These are phyloP conservation scores for Penicillium sp. DNA, from an alignment of 2,329 filamentous ascomycete species.

Conservation along the genomic window DNA sequence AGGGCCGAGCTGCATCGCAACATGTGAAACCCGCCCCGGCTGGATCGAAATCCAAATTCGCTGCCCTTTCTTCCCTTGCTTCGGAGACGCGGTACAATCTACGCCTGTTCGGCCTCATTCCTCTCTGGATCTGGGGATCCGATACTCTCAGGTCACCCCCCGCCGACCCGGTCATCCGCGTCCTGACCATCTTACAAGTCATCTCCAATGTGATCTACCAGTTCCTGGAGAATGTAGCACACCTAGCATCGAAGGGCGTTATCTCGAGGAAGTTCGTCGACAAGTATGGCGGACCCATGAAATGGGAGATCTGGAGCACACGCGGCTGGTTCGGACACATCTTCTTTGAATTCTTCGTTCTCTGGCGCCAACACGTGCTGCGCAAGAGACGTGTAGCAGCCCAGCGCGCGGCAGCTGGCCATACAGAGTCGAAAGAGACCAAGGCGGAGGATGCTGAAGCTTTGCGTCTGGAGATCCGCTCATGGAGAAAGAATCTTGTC, in stretches of 20 bases:
- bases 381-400: constrained; percentile 30
- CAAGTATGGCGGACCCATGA: constrained; percentile 53
- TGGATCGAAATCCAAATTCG: constrained; percentile 50
- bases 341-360: constrained; percentile 68
- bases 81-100: constrained; percentile 54
- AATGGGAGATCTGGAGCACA: constrained; percentile 69
- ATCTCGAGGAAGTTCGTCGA: constrained; percentile 48
- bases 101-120: constrained; percentile 63
- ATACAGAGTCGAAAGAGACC: constrained; percentile 18
- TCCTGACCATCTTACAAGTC: constrained; percentile 67
- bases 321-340: constrained; percentile 80
- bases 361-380: constrained; percentile 50
- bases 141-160: constrained; percentile 52
- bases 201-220: constrained; percentile 69
- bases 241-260: constrained; percentile 70
- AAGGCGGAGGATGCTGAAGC: constrained; percentile 32
- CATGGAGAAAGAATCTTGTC: constrained; percentile 61
- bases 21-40: constrained; percentile 29
- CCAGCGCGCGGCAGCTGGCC: constrained; percentile 14
- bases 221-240: constrained; percentile 77
- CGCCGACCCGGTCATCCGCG: constrained; percentile 46
- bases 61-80: constrained; percentile 48
- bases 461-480: constrained; percentile 45
- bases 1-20: constrained; percentile 8
- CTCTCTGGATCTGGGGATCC: constrained; percentile 76